Base-by-base conservation (phyloP, 345 rosid genomes). In the Luvunga scandens region DNA sequence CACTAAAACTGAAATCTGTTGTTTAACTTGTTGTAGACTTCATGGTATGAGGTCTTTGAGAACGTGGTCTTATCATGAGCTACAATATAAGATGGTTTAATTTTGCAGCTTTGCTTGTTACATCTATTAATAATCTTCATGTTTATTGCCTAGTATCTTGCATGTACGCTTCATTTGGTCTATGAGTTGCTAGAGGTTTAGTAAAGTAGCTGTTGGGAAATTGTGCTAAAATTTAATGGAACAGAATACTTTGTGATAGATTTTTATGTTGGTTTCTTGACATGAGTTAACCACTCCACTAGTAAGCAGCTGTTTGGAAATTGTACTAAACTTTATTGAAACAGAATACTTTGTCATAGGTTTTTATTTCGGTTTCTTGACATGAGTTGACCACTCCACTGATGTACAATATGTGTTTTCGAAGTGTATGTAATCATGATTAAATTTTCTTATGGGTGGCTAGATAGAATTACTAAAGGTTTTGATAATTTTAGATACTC, bases 1-100 rank as follows among this genome's bases (percentile, higher is more conserved):
- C 48, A 66, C 39, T 30, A 65, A 31, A 57, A 38, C 65, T 42
- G n/a, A 69, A 74, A 70, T 66, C 34, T 65, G 38, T 60, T 84
- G 56, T 72, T 68, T 19, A 28, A 71, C 30, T 65, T 9, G 24
- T 60, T 76, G 10, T 7, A 50, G 60, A 31, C 59, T 72, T 24
- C 64, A 24, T 79, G 55, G 36, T 66, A 33, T 72, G 7, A 27
- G 21, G 71, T 30, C 33, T 53, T 19, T 31, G 68, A 34, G 24
- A 45, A 13, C 55, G 25, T 30, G 48, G 6, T 27, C 38, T 6
- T 22, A 24, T 50, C 19, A 55, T 12, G 21, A 50, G 39, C 21
- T 38, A 7, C 53, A 45, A 68, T n/a, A 31, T 36, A 59, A 33
- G 38, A 55, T 25, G 50, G 42, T 72, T 39, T 57, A 24, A 36